These are phyloP conservation scores for Striga asiatica DNA, from an alignment of 257 asterid species.

Conservation along the genomic window DNA sequence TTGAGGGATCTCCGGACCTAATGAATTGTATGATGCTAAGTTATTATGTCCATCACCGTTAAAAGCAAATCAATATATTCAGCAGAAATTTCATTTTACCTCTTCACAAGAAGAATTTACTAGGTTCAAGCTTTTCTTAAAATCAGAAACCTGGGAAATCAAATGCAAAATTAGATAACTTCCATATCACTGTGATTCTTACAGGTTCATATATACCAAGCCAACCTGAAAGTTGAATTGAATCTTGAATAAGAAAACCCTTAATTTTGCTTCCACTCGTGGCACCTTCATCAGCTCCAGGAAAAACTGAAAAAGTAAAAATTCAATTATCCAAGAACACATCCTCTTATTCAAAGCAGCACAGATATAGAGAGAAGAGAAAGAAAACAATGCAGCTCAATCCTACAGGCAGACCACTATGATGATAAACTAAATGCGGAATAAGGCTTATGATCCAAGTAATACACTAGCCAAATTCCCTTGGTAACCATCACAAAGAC, in stretches of 20 bases:
- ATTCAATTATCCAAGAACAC: conserved; percentile 3
- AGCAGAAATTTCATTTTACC: conserved; percentile 34
- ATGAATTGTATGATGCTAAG: conserved; percentile 17
- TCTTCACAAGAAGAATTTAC: conserved; percentile 94
- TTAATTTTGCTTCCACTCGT: conserved; percentile 86
- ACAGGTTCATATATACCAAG: conserved; percentile 15
- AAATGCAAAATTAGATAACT: conserved; percentile 21
- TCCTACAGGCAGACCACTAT: conserved; percentile 10
- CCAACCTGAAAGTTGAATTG: conserved; percentile 90
- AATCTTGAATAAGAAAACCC: conserved; percentile 95
- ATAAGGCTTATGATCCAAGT: too few species aligned
- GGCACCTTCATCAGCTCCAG: conserved; percentile 99
- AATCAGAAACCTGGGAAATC: conserved; percentile 67
- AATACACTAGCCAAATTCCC: too few species aligned
- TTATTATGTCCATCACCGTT: conserved; percentile 7
- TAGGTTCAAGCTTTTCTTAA: conserved; percentile 65
- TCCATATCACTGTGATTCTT: conserved; percentile 6
- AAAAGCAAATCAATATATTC: conserved; percentile 9
- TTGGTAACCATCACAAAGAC: too few species aligned
- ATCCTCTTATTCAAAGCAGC: conserved; percentile 3
- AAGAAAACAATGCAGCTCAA: not conserved
- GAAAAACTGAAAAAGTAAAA: conserved; percentile 66
- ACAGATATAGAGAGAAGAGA: not conserved
- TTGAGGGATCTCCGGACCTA: conserved; percentile 86
- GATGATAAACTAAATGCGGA: conserved; percentile 5